Conservation (phyloP, 208 protist species). For the Crithidia expoeki region DNA sequence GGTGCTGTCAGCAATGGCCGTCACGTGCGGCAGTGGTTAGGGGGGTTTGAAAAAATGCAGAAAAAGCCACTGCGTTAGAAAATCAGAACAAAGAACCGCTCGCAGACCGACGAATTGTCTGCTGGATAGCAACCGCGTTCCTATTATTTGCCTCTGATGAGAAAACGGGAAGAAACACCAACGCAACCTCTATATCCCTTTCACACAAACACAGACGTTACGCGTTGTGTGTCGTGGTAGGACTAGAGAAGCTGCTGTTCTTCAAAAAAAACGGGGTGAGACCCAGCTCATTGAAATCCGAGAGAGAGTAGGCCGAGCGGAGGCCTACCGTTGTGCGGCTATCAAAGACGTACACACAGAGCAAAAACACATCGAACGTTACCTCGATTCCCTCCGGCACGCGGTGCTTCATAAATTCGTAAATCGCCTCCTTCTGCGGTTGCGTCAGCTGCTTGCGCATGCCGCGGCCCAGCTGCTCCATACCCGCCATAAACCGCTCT, state of each 20-base stretch:
- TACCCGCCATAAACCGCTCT: slow-evolving; percentile 72
- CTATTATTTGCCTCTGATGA: no score
- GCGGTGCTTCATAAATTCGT: slow-evolving; percentile 62
- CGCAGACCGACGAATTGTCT: background rate
- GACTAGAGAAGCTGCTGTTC: slow-evolving; percentile 65
- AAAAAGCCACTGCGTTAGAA: background rate
- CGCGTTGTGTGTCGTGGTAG: slow-evolving; percentile 12
- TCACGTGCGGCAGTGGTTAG: background rate
- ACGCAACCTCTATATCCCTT: background rate
- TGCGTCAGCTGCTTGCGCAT: slow-evolving; percentile 84
- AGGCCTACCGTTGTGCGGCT: slow-evolving; percentile 30
- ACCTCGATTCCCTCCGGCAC: slow-evolving; percentile 46
- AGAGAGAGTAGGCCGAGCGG: slow-evolving; percentile 20
- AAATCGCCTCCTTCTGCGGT: slow-evolving; percentile 78
- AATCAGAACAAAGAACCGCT: no score
- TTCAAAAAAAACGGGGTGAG: slow-evolving; percentile 51
- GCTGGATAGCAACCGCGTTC: background rate
- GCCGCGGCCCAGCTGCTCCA: slow-evolving; percentile 69
- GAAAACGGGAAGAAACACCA: no score
- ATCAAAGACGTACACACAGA: slow-evolving; percentile 78
- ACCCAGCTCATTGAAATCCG: slow-evolving; percentile 53
- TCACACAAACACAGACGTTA: background rate
- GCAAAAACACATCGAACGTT: slow-evolving; percentile 72
- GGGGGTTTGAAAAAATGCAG: background rate
- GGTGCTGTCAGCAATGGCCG: background rate